phyloP scores from a whole-genome alignment of 2,329 filamentous ascomycete species.

The Monosporascus sp. region DNA sequence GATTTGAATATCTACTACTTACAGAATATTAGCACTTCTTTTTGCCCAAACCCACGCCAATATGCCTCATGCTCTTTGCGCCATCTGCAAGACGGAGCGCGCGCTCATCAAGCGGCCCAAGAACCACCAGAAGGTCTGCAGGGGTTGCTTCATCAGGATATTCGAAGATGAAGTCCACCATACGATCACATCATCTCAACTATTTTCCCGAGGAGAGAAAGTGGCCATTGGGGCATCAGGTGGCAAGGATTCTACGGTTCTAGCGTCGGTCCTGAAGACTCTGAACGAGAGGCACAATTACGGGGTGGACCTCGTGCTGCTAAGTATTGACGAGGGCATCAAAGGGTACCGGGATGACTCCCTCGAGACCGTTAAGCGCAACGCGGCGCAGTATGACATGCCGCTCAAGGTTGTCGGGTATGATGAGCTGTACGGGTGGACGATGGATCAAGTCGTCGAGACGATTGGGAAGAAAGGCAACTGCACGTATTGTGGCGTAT shows the following conservation, averaged over 20 bases:
- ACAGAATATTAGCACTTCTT: not conserved
- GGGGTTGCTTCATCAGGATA: slow-evolving; percentile 74
- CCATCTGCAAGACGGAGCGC: slow-evolving; percentile 67
- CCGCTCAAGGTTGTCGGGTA: slow-evolving; percentile 89
- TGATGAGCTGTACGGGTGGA: slow-evolving; percentile 93
- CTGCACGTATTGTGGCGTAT: slow-evolving; percentile 98
- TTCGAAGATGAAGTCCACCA: slow-evolving; percentile 95
- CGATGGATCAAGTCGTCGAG: slow-evolving; percentile 97
- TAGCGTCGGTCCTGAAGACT: slow-evolving; percentile 90
- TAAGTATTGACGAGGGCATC: slow-evolving; percentile 96
- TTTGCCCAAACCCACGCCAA: not conserved
- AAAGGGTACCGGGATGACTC: slow-evolving; percentile 95
- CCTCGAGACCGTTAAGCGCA: slow-evolving; percentile 91
- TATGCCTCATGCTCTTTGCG: slow-evolving; percentile 76
- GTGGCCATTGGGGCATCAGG: slow-evolving; percentile 95
- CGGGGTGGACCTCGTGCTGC: slow-evolving; percentile 74
- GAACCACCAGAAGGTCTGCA: slow-evolving; percentile 91
- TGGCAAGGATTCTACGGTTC: slow-evolving; percentile 94
- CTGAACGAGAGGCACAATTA: slow-evolving; percentile 88
- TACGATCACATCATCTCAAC: slow-evolving; percentile 74
- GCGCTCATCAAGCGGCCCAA: slow-evolving; percentile 92
- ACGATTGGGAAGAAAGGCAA: slow-evolving; percentile 97
- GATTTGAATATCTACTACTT: too few relatives aligned
- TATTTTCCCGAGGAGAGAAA: slow-evolving; percentile 78
- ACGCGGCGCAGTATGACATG: slow-evolving; percentile 87